Base-by-base conservation (phyloP, 768 basidiomycete genomes). In the Tubosaeta sp. region DNA sequence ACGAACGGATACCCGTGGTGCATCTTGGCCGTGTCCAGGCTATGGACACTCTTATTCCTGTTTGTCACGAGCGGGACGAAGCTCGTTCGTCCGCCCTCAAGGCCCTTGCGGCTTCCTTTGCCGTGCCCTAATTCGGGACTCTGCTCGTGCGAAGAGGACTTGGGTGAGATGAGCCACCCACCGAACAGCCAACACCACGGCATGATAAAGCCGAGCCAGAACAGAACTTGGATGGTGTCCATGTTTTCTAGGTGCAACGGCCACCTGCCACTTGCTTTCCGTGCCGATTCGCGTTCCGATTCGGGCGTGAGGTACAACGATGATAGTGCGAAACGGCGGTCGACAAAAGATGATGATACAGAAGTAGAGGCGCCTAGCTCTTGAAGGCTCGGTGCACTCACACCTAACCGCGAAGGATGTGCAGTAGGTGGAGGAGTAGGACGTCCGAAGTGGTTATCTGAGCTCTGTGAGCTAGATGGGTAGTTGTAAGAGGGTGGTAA, bases 151-250 rank as follows among this genome's bases (percentile, higher is more conserved):
- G 51, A 18, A 4, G 42, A 36, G 5, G 53, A 25, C 14, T 54
- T 52, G 43, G 53, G 21, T 2, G 59, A 8, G 49, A 82, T 70
- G 51, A 85, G 77, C 87, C 87, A 89, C 4, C 87, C 87, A 0
- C 86, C 87, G 13, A 88, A 73, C 40, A 89, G 75, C 87, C 87
- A 89, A 46, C 87, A 76, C 66, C 84, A 79, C 0, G 87, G 87
- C 41, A 77, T 83, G 42, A 87, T 50, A 58, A 89, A 89, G 3
- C 87, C 87, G 0, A 83, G 50, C 83, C 84, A 88, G 69, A 89
- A 89, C n/a, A 86, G 70, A 64, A 83, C 76, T 59, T 77, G 76
- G 3, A 79, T 72, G 0, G 79, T 58, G 25, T 70, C 62, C 24
- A 46, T n/a, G 6, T 50, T 51, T 21, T 60, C 56, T 1, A 31